Evolutionary conservation across 345 rosid genomes (phyloP).

Genomic region (Salix viminalis): DNA sequence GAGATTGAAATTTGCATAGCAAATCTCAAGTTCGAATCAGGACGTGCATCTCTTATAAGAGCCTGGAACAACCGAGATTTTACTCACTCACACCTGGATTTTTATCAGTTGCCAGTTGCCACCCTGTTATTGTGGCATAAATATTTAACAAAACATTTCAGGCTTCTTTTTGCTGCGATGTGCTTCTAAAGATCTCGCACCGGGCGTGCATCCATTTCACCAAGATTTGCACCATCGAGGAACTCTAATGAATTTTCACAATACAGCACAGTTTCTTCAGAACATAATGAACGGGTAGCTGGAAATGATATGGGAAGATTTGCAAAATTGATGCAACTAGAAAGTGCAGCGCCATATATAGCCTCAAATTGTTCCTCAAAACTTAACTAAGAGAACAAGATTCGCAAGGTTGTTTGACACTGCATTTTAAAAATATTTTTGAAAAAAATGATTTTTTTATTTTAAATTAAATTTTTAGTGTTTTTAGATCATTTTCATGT

Average conservation of each 20-base stretch:
- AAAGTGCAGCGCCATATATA: too few relatives aligned
- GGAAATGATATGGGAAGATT: not conserved
- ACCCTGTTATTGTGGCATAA: slow-evolving; percentile 17
- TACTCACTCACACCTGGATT: too few relatives aligned
- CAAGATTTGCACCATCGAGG: too few relatives aligned
- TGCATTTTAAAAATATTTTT: too few relatives aligned
- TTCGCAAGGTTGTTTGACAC: too few relatives aligned
- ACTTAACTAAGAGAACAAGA: not conserved
- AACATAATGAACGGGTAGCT: not conserved
- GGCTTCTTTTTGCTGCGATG: slow-evolving; percentile 20
- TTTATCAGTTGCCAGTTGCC: too few relatives aligned
- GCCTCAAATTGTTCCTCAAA: not conserved
- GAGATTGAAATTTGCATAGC: too few relatives aligned
- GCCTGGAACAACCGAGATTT: fast-evolving
- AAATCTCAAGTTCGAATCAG: too few relatives aligned
- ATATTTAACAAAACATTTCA: slow-evolving; percentile 32
- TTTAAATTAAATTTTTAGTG: too few relatives aligned
- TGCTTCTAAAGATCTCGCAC: not conserved
- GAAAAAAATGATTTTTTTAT: too few relatives aligned
- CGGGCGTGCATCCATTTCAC: not conserved
- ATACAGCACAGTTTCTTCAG: not conserved
- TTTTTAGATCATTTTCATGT: too few relatives aligned
- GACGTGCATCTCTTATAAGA: too few relatives aligned
- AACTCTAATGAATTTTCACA: not conserved
- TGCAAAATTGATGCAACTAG: not conserved